Percentiles rank a stretch among this genome's conserved stretches.
phyloP scores from a whole-genome alignment of 2,329 filamentous ascomycete genomes.

The Alternaria ventricosa region DNA sequence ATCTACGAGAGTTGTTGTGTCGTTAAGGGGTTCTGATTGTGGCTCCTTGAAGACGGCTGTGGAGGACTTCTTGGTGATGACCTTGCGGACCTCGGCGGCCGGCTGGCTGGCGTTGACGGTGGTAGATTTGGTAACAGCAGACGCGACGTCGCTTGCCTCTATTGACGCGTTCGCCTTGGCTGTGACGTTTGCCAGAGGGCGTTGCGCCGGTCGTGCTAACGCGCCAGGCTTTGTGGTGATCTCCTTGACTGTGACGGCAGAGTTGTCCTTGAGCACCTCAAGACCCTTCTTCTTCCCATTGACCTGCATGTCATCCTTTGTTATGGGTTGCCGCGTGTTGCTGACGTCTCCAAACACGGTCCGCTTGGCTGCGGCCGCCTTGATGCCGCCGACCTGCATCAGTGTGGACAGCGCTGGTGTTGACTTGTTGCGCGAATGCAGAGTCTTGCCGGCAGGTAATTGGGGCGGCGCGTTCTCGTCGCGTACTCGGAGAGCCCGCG shows the following conservation, averaged over 20 bases:
- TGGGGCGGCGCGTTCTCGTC: conserved; percentile 71
- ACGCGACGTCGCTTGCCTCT: conserved; percentile 21
- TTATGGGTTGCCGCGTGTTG: conserved; percentile 61
- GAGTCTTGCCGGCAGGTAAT: conserved; percentile 53
- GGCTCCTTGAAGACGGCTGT: conserved; percentile 63
- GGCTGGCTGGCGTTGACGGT: conserved; percentile 35
- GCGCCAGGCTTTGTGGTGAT: conserved; percentile 52
- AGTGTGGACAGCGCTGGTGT: conserved; percentile 66
- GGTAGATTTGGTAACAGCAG: conserved; percentile 31
- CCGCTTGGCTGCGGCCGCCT: conserved; percentile 72
- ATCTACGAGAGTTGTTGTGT: conserved; percentile 18
- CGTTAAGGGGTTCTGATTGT: conserved; percentile 24
- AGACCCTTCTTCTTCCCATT: conserved; percentile 49
- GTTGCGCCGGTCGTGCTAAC: conserved; percentile 67
- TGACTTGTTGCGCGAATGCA: conserved; percentile 86
- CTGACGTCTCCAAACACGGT: conserved; percentile 83
- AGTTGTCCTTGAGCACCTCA: conserved; percentile 43
- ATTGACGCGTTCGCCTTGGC: conserved; percentile 29
- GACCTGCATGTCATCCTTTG: conserved; percentile 64
- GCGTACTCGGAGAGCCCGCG: conserved; percentile 64
- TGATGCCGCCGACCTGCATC: conserved; percentile 62
- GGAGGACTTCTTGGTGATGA: conserved; percentile 57
- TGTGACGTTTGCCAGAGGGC: conserved; percentile 52
- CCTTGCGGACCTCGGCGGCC: conserved; percentile 54
- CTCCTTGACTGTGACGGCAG: conserved; percentile 44